Evolutionary conservation across 495 filamentous ascomycete species (phyloP).

Genomic region (Bacidia rubella): DNA sequence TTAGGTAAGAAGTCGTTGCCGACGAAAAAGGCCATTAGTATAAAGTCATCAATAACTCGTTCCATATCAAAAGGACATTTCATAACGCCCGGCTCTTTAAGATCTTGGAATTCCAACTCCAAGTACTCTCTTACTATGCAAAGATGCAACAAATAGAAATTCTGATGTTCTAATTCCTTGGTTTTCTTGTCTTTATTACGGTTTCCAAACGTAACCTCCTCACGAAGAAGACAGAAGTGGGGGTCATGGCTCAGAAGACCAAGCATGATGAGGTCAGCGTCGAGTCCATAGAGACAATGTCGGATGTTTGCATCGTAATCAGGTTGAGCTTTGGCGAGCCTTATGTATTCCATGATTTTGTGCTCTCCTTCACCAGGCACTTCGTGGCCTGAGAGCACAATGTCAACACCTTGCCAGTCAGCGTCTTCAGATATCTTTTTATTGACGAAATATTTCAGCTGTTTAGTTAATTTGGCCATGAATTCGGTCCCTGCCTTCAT

Average conservation of each 20-base stretch:
- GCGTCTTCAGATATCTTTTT: constrained; percentile 96
- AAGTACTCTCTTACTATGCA: constrained; percentile 96
- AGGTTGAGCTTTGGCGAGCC: constrained; percentile 85
- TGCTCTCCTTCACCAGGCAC: constrained; percentile 99
- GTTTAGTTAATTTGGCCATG: constrained; percentile 86
- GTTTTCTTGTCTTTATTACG: constrained; percentile 70
- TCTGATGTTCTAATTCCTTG: constrained; percentile 96
- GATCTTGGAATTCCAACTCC: constrained; percentile 89
- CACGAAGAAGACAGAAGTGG: constrained; percentile 91
- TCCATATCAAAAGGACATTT: constrained; percentile 85
- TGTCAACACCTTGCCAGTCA: constrained; percentile 92
- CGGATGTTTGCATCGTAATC: constrained; percentile 90
- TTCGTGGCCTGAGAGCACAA: constrained; percentile 94
- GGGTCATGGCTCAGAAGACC: constrained; percentile 94
- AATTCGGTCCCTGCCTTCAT: constrained; percentile 57
- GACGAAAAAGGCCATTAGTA: constrained; percentile 98
- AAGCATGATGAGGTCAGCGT: constrained; percentile 98
- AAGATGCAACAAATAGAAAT: constrained; percentile 95
- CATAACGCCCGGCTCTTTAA: constrained; percentile 64
- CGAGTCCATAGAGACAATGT: constrained; percentile 93
- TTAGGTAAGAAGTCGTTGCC: constrained; percentile 99
- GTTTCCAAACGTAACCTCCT: constrained; percentile 88
- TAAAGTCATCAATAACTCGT: constrained; percentile 95
- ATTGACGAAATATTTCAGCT: constrained; percentile 96
- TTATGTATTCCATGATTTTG: constrained; percentile 99